A percentile compares a stretch with the other conserved stretches of the same genome.
Evolutionary conservation across 2,329 filamentous ascomycete genomes (phyloP).

Genomic region (Xylariaceae sp.): DNA sequence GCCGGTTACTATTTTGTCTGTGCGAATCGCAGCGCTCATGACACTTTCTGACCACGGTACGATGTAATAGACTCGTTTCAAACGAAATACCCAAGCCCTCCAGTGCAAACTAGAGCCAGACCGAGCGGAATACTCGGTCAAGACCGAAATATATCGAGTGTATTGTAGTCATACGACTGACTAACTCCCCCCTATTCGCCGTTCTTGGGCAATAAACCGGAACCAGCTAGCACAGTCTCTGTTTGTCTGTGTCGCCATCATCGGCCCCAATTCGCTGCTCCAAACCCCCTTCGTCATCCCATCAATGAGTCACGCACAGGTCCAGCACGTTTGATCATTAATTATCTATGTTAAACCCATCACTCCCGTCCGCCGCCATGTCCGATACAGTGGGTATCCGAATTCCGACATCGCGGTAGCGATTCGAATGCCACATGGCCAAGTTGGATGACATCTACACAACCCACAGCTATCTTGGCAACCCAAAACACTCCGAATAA

Average conservation of each 20-base stretch:
- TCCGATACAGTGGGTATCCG: slow-evolving; percentile 14
- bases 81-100: neutral
- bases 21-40: slow-evolving; percentile 9
- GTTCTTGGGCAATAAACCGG: neutral
- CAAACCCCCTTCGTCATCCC: slow-evolving; percentile 21
- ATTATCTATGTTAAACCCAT: too few relatives aligned
- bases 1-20: slow-evolving; percentile 30
- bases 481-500: too few relatives aligned
- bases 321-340: too few relatives aligned
- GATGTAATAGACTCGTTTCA: slow-evolving; percentile 19
- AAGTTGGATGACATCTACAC: neutral
- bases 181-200: neutral
- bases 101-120: slow-evolving; percentile 9
- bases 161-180: slow-evolving; percentile 8
- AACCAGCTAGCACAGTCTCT: neutral
- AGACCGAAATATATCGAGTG: slow-evolving; percentile 6
- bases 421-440: slow-evolving; percentile 14
- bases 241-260: slow-evolving; percentile 12
- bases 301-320: slow-evolving; percentile 17
- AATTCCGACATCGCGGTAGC: slow-evolving; percentile 13
- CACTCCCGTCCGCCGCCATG: slow-evolving; percentile 7
- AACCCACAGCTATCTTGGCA: too few relatives aligned
- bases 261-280: slow-evolving; percentile 1
- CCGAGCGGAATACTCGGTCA: slow-evolving; percentile 20
- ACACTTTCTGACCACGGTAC: slow-evolving; percentile 20